Percentiles rank a stretch among this genome's conserved stretches.
phyloP scores from a whole-genome alignment of 1,284 basidiomycete species.

The Leucoagaricus sp. region DNA sequence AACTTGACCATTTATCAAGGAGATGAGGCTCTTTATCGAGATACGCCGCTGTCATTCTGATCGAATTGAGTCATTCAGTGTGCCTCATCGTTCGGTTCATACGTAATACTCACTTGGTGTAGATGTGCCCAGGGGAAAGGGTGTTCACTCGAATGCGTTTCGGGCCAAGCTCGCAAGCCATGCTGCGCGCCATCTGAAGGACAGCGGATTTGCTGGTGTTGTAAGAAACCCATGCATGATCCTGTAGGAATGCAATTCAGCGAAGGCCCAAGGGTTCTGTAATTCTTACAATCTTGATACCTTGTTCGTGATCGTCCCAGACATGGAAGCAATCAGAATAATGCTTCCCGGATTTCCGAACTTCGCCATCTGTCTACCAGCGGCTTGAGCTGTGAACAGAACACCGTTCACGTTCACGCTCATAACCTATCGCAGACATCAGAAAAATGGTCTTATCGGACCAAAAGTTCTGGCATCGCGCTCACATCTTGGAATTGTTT shows the following conservation, averaged over 20 bases:
- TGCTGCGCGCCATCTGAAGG: conserved; percentile 79
- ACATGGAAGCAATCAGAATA: conserved; percentile 85
- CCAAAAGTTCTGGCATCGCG: not conserved
- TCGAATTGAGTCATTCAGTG: not conserved
- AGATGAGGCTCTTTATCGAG: conserved; percentile 72
- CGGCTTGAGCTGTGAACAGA: conserved; percentile 78
- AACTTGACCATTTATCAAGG: conserved; percentile 68
- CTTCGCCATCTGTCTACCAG: conserved; percentile 73
- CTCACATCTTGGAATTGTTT: conserved; percentile 68
- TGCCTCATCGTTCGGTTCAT: not conserved
- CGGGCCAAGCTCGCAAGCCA: conserved; percentile 81
- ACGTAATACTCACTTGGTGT: conserved; percentile 57
- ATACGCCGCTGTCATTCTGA: conserved; percentile 78
- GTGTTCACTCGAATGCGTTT: conserved; percentile 75
- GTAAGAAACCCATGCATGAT: conserved; percentile 77
- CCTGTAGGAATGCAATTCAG: conserved; percentile 36
- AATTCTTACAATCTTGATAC: conserved; percentile 37
- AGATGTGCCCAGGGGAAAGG: conserved; percentile 77
- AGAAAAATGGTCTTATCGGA: not conserved
- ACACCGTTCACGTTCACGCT: conserved; percentile 80
- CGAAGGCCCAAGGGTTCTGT: not conserved
- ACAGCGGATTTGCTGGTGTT: conserved; percentile 84
- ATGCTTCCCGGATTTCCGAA: conserved; percentile 79
- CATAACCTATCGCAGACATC: conserved; percentile 49
- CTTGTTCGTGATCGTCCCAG: conserved; percentile 81